Conservation (phyloP, 441 rosid species). For the Euphorbia schlechtendalii region DNA sequence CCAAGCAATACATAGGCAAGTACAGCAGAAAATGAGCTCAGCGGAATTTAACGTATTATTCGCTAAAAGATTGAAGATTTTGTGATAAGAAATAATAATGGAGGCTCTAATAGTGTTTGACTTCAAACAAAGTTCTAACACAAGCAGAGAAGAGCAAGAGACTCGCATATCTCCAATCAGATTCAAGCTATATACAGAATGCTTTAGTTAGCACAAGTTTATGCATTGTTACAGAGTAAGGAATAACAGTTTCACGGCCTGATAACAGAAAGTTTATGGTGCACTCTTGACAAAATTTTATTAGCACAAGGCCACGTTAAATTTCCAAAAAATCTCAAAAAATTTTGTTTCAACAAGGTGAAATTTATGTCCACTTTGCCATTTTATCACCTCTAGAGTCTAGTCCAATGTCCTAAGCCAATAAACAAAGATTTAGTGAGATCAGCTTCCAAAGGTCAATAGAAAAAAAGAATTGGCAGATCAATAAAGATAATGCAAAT, state of each 20-base stretch:
- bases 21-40: too few species aligned
- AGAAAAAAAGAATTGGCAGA: not conserved
- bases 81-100: too few species aligned
- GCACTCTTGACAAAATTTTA: not conserved
- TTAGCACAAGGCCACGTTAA: not conserved
- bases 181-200: not conserved
- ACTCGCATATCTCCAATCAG: not conserved
- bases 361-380: not conserved
- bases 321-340: not conserved
- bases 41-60: too few species aligned
- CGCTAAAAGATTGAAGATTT: too few species aligned
- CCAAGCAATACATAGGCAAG: slow-evolving; percentile 15
- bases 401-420: not conserved
- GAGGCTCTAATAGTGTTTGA: too few species aligned
- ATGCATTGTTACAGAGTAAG: not conserved
- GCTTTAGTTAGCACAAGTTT: not conserved
- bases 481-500: not conserved
- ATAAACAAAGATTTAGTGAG: not conserved
- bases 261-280: not conserved
- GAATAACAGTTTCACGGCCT: not conserved
- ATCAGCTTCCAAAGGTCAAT: not conserved
- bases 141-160: not conserved
- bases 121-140: too few species aligned
- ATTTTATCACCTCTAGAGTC: not conserved
- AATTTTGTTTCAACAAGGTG: not conserved